Percentiles rank a stretch among this genome's conserved stretches.
phyloP scores from a whole-genome alignment of 805 yeast species.

The Nakazawaea holstii region DNA sequence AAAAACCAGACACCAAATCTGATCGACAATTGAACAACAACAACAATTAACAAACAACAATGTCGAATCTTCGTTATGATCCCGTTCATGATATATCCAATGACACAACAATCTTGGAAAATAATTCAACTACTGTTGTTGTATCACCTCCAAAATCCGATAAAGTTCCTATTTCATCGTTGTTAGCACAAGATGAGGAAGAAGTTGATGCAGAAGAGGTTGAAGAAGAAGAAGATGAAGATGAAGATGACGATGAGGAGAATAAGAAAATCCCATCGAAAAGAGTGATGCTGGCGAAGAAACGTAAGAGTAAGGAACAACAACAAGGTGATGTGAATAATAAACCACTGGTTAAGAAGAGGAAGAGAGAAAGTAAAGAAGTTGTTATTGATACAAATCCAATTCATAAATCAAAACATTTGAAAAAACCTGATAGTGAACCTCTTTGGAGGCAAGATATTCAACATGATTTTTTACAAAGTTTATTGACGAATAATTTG shows the following conservation, averaged over 20 bases:
- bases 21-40: too few relatives aligned
- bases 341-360: neutral
- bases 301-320: slow-evolving; percentile 5
- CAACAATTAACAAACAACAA: too few relatives aligned
- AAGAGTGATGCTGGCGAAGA: slow-evolving; percentile 6
- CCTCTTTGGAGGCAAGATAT: slow-evolving; percentile 87
- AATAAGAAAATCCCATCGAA: slow-evolving; percentile 1
- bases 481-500: slow-evolving; percentile 56
- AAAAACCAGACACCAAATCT: neutral
- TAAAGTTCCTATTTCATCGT: slow-evolving; percentile 1
- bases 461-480: slow-evolving; percentile 70
- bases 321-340: neutral
- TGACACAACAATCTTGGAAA: neutral
- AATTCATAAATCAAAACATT: slow-evolving; percentile 38
- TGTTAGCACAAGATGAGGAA: neutral
- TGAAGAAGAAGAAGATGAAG: neutral
- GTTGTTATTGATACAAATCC: neutral
- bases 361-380: neutral
- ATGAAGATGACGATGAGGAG: neutral
- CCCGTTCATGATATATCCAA: slow-evolving; percentile 3
- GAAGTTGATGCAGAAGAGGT: neutral
- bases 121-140: neutral
- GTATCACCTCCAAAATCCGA: neutral
- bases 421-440: slow-evolving; percentile 89
- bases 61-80: slow-evolving; percentile 6